Evolutionary conservation across 805 yeast species (phyloP).

Genomic region (Monosporozyma unispora): DNA sequence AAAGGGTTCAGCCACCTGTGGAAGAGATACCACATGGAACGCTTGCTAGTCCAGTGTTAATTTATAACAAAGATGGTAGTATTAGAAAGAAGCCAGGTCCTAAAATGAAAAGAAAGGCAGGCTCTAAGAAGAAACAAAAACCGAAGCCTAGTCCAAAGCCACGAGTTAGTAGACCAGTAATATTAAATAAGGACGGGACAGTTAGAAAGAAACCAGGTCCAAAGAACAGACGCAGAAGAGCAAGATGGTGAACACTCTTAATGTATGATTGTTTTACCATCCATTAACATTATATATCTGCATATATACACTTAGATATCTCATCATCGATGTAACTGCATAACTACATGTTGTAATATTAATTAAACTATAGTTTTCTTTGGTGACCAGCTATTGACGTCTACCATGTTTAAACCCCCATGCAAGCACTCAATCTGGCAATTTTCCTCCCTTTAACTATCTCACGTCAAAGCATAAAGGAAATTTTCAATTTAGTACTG

Average conservation of each 20-base stretch:
- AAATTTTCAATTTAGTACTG: too few relatives aligned
- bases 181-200: background rate
- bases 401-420: too few relatives aligned
- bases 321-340: background rate
- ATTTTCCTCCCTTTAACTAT: too few relatives aligned
- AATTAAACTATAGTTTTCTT: too few relatives aligned
- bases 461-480: background rate
- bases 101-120: background rate
- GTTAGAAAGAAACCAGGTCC: conserved; percentile 1
- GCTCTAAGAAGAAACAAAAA: background rate
- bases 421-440: too few relatives aligned
- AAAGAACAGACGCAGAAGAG: background rate
- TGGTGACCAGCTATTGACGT: too few relatives aligned
- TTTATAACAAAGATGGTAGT: background rate
- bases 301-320: background rate
- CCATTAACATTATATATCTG: background rate
- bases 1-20: too few relatives aligned
- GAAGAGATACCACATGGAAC: too few relatives aligned
- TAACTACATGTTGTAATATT: background rate
- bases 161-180: background rate
- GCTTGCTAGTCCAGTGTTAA: too few relatives aligned
- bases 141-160: background rate
- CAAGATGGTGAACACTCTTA: background rate
- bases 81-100: background rate
- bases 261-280: background rate